Evolutionary conservation across 2,329 filamentous ascomycete species (phyloP), one percentile per base, ranked within the genome.

Genomic region (Periconia macrospinosa): DNA sequence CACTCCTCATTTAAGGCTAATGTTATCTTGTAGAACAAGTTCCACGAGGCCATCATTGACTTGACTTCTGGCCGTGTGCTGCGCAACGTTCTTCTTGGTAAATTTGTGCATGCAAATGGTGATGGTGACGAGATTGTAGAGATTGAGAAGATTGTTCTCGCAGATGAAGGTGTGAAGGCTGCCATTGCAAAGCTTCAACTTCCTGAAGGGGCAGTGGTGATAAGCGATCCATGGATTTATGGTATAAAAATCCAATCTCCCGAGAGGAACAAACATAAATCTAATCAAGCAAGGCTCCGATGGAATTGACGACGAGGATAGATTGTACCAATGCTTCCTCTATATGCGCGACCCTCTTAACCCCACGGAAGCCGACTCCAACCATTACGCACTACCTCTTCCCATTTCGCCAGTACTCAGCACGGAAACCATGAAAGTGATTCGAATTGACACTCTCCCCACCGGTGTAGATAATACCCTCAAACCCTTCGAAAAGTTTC

Each of bases 191-290:
- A 86, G 61, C 60, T 87, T 55, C 70, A 85, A 53, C 75, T 87
- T 0, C 84, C 84, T 0, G 71, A 82, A 57, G 83, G 82, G 18
- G 78, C 83, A 7, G 78, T 78, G 1, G 76, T 87, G 18, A 81
- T 84, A 56, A 77, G 79, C 47, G 84, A 86, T 57, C 83, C 83
- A 0, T 92, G 88, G 89, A 90, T 90, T 37, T 92, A 91, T 57
- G 84, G 81, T 68, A 63, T 30, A 51, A 46, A 14, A 11, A 33
- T 6, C 14, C 14, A 15, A 19, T 27, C 40, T 40, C 23, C 23
- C 10, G 33, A 30, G 17, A 43, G 17, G 33, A n/a, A 37, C 30
- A 37, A 41, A 33, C 2, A 18, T 19, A 6, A 14, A 10, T 27
- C 47, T 57, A 50, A 56, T 20, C 10, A 15, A 35, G 6, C 20